These are phyloP conservation scores for Metschnikowia cerradonensis DNA, from an alignment of 805 yeast species.

Conservation along the genomic window DNA sequence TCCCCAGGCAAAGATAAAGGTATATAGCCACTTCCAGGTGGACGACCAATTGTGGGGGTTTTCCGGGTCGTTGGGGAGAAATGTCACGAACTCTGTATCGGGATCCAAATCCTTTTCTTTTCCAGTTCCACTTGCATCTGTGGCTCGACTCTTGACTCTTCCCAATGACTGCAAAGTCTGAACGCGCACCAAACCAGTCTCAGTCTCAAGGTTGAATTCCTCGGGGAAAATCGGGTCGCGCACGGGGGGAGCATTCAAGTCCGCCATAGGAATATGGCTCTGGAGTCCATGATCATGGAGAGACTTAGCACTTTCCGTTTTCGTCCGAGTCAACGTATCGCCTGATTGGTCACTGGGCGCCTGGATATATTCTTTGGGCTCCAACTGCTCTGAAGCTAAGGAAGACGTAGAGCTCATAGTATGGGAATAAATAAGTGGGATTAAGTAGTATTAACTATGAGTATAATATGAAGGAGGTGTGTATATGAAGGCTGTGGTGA, in stretches of 20 bases:
- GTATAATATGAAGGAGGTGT: too few relatives aligned
- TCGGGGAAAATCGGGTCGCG: constrained; percentile 82
- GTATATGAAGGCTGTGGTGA: too few relatives aligned
- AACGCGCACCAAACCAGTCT: constrained; percentile 83
- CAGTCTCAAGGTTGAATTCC: constrained; percentile 84
- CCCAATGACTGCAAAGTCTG: constrained; percentile 67
- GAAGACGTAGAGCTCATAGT: constrained; percentile 13
- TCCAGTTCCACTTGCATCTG: constrained; percentile 19
- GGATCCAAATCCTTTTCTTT: constrained; percentile 40
- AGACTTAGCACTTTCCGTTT: constrained; percentile 74
- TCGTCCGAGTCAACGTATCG: constrained; percentile 21
- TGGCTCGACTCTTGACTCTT: constrained; percentile 31
- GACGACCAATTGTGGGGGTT: constrained; percentile 86
- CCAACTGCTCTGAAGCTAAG: constrained; percentile 10
- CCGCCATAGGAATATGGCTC: constrained; percentile 50
- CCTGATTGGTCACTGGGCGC: constrained; percentile 2
- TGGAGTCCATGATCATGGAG: constrained; percentile 60
- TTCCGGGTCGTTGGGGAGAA: constrained; percentile 72
- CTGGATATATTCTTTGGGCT: constrained; percentile 11
- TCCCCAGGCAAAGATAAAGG: constrained; percentile 61
- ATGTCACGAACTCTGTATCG: constrained; percentile 81
- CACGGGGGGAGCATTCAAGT: constrained; percentile 42
- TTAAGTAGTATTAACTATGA: too few relatives aligned
- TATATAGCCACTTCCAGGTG: constrained; percentile 56
- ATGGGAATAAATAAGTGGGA: too few relatives aligned